A percentile compares a stretch with the other conserved stretches of the same genome.
phyloP scores from a whole-genome alignment of 2,329 filamentous ascomycete species.

The Apiospora saccharicola region DNA sequence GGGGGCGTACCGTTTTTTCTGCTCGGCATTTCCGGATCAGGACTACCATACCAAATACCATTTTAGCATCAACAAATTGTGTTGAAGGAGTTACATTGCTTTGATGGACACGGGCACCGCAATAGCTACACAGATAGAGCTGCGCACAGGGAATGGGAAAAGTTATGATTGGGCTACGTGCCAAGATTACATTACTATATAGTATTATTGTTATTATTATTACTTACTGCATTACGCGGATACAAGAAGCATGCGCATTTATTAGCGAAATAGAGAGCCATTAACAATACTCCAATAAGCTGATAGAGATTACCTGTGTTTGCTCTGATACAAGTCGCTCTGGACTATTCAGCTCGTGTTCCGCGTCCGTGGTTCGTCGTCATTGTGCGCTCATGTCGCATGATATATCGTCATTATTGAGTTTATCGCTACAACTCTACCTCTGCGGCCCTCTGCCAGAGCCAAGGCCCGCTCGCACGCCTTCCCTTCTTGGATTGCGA shows the following conservation, averaged over 20 bases:
- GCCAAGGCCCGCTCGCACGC: not conserved
- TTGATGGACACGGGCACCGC: conserved; percentile 17
- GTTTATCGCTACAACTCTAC: not conserved
- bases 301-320: not conserved
- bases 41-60: conserved; percentile 15
- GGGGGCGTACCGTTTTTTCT: not conserved
- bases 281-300: not conserved
- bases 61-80: conserved; percentile 20
- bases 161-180: conserved; percentile 12
- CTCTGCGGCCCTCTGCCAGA: no score
- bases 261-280: not conserved
- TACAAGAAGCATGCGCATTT: not conserved
- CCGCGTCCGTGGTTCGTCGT: not conserved
- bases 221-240: not conserved
- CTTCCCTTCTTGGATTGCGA: not conserved
- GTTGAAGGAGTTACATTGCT: conserved; percentile 17
- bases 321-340: not conserved
- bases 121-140: conserved; percentile 10
- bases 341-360: not conserved
- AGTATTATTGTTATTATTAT: conserved; percentile 14
- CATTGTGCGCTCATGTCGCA: conserved; percentile 13
- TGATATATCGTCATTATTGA: not conserved
- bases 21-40: conserved; percentile 9
- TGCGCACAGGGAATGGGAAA: conserved; percentile 18
- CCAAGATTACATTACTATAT: conserved; percentile 10